Evolutionary conservation across 2,329 filamentous ascomycete genomes (phyloP), one percentile per base, ranked within the genome.

Genomic region (Hypomyces perniciosus): DNA sequence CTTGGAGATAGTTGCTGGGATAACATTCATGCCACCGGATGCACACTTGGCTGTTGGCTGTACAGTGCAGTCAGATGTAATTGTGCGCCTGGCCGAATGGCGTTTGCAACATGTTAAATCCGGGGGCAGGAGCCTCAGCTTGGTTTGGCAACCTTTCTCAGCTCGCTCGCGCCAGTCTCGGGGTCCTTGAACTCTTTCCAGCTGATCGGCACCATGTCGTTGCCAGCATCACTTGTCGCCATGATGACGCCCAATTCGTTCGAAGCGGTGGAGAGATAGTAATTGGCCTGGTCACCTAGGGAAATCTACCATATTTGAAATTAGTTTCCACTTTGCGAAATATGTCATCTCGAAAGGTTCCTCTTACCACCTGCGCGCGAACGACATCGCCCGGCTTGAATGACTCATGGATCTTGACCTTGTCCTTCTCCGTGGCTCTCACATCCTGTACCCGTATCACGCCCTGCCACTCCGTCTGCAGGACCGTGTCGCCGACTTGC

Each of bases 141-240:
- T 31, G 93, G 93, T 72, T 95, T 93, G 20, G 93, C 93, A 53
- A 96, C 93, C 75, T 99, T 99, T 67, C 93, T 84, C 58, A 73
- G 72, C 77, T 97, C 93, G 58, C 77, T 83, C 42, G 75, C 64
- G 3, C 90, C 90, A 6, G 86, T 95, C 62, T 86, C 82, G 1
- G 84, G 83, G 73, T 97, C 92, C 63, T 81, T 80, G 72, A 95
- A 95, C 71, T 97, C 92, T 73, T 86, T 95, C 93, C 93, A 99
- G 69, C 85, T 95, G 50, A 95, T 80, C 2, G 93, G 92, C 62
- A 87, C 86, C 90, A 97, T 95, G 61, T 87, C 81, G 69, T 95
- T 92, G 1, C 91, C 91, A 2, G 80, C 81, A 66, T 95, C 90
- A 65, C 90, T 95, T 59, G 81, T 85, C 8, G 92, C 93, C 83